These are phyloP conservation scores for Tephrocybe rancida DNA, from an alignment of 768 basidiomycete species.

Conservation along the genomic window DNA sequence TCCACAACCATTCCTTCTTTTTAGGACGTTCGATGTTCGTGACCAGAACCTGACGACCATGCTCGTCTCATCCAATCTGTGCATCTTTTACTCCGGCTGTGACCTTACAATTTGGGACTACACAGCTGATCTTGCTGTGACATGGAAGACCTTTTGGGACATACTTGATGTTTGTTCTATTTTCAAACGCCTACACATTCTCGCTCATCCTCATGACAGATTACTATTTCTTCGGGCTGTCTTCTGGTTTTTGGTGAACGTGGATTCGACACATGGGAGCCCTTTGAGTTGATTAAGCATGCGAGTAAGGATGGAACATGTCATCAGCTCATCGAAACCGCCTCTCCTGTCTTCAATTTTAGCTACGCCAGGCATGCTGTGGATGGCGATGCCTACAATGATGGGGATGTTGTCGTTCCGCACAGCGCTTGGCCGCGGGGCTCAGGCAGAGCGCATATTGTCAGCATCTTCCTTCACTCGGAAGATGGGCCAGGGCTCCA, in stretches of 20 bases:
- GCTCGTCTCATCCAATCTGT: background rate
- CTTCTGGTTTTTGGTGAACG: background rate
- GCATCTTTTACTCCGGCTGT: background rate
- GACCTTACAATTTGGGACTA: background rate
- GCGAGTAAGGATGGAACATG: too few species aligned
- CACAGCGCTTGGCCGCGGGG: background rate
- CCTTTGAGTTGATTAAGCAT: background rate
- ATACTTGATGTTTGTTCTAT: background rate
- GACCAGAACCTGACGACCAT: background rate
- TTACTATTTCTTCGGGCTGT: background rate
- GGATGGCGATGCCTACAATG: background rate
- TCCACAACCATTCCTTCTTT: background rate
- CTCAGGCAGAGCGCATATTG: background rate
- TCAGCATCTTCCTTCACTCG: background rate
- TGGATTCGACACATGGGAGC: background rate
- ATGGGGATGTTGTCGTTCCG: background rate
- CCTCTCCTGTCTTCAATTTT: background rate
- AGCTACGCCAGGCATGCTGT: background rate
- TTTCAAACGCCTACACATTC: background rate
- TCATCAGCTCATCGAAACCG: too few species aligned
- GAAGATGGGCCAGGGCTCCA: background rate
- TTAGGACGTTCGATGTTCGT: background rate
- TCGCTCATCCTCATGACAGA: background rate
- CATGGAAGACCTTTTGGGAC: background rate
- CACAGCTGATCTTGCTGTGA: background rate